These are phyloP conservation scores for Curvularia hawaiiensis DNA, from an alignment of 2,329 filamentous ascomycete genomes.

Conservation along the genomic window DNA sequence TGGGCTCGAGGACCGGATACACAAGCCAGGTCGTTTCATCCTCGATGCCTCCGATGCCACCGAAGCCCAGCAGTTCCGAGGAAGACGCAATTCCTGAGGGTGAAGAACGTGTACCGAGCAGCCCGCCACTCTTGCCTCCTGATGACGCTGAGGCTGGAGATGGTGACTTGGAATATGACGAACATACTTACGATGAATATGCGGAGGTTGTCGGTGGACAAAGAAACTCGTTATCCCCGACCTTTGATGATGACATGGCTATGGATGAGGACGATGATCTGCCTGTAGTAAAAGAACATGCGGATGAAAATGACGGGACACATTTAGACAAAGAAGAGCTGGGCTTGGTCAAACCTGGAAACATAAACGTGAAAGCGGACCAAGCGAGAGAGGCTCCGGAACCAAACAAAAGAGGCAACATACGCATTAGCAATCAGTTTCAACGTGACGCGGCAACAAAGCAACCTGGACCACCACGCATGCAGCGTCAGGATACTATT, in stretches of 20 bases:
- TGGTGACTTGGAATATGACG: slow-evolving; percentile 30
- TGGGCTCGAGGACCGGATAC: slow-evolving; percentile 35
- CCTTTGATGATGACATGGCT: slow-evolving; percentile 22
- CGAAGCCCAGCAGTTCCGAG: slow-evolving; percentile 30
- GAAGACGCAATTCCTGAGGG: slow-evolving; percentile 20
- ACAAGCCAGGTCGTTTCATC: slow-evolving; percentile 41
- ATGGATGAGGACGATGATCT: slow-evolving; percentile 32
- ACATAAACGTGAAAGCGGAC: slow-evolving; percentile 14
- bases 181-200: slow-evolving; percentile 32
- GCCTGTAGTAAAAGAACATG: slow-evolving; percentile 20
- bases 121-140: slow-evolving; percentile 37
- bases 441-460: not conserved
- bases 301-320: not conserved
- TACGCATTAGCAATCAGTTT: not conserved
- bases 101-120: slow-evolving; percentile 45
- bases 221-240: slow-evolving; percentile 8
- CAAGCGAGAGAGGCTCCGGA: slow-evolving; percentile 34
- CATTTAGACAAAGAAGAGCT: slow-evolving; percentile 14
- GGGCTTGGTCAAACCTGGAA: slow-evolving; percentile 16
- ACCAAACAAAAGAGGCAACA: slow-evolving; percentile 11
- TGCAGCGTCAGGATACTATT: slow-evolving; percentile 36
- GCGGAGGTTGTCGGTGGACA: slow-evolving; percentile 16
- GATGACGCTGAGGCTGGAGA: slow-evolving; percentile 30
- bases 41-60: slow-evolving; percentile 40
- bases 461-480: slow-evolving; percentile 16